These are phyloP conservation scores for Hypoxylon perforatum DNA, from an alignment of 495 filamentous ascomycete species.

Conservation along the genomic window DNA sequence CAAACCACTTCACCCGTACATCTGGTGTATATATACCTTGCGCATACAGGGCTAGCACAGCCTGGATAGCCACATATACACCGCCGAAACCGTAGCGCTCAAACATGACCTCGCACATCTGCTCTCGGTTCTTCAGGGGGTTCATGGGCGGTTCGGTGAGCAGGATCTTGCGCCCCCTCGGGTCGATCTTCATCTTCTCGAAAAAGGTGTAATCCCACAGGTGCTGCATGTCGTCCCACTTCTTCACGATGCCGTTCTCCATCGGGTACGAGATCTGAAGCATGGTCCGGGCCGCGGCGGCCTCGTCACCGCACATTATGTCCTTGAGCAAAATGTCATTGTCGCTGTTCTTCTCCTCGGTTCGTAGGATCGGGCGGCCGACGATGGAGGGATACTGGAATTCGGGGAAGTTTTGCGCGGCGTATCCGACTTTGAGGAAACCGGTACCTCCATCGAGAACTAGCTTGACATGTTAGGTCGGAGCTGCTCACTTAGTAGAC, in stretches of 20 bases:
- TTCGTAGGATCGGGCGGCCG: slow-evolving; percentile 95
- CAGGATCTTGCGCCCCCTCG: slow-evolving; percentile 94
- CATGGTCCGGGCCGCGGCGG: slow-evolving; percentile 93
- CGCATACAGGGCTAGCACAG: slow-evolving; percentile 95
- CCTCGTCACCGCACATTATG: slow-evolving; percentile 99
- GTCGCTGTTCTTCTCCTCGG: slow-evolving; percentile 78
- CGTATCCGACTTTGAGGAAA: slow-evolving; percentile 99
- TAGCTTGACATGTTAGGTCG: slow-evolving; percentile 49
- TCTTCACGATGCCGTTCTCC: slow-evolving; percentile 99
- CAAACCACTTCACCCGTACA: background rate
- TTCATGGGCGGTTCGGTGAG: slow-evolving; percentile 99
- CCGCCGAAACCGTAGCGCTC: slow-evolving; percentile 95
- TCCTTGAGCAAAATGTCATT: slow-evolving; percentile 83
- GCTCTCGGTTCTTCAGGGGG: slow-evolving; percentile 91
- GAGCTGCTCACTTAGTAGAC: background rate
- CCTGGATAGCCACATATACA: slow-evolving; percentile 98
- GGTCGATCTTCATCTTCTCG: slow-evolving; percentile 94
- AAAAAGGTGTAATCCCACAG: slow-evolving; percentile 99
- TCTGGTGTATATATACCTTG: slow-evolving; percentile 70
- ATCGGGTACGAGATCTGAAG: slow-evolving; percentile 98
- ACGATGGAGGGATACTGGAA: slow-evolving; percentile 98
- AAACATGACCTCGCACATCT: slow-evolving; percentile 99
- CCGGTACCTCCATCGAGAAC: slow-evolving; percentile 99
- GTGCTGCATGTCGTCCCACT: slow-evolving; percentile 99
- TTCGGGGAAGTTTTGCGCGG: slow-evolving; percentile 98